Evolutionary conservation across 208 protist species (phyloP).

Genomic region (Trypanosoma vivax): DNA sequence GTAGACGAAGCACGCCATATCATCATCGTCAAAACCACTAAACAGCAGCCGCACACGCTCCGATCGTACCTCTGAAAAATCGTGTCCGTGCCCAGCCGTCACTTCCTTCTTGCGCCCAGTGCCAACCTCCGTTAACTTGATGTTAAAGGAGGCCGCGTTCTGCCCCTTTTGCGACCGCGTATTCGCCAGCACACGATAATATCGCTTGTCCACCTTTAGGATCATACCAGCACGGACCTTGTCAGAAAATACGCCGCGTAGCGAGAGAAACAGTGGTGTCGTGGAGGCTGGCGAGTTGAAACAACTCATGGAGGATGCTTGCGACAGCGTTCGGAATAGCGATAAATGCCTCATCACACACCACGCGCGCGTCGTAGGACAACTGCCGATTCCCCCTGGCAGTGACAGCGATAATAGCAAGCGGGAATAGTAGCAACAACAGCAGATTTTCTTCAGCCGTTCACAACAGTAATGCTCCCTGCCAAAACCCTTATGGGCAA

Average conservation of each 20-base stretch:
- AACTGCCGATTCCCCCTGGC: too few species aligned
- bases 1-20: constrained; percentile 86
- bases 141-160: constrained; percentile 83
- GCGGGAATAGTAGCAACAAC: too few species aligned
- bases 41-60: constrained; percentile 80
- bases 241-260: constrained; percentile 74
- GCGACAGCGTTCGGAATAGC: not conserved
- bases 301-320: not conserved
- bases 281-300: not conserved
- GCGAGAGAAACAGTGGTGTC: constrained; percentile 8
- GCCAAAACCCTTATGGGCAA: too few species aligned
- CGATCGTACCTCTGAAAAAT: constrained; percentile 75
- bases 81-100: constrained; percentile 74
- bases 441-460: too few species aligned
- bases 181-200: constrained; percentile 73
- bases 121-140: constrained; percentile 80
- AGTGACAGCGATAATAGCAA: too few species aligned
- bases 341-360: too few species aligned
- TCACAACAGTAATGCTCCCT: too few species aligned
- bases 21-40: constrained; percentile 88
- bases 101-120: constrained; percentile 77
- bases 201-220: constrained; percentile 66
- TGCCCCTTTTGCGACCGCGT: constrained; percentile 89
- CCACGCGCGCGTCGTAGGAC: too few species aligned
- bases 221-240: constrained; percentile 84